Conservation (phyloP, 2,329 filamentous ascomycete species). For the Alternaria brassicae region DNA sequence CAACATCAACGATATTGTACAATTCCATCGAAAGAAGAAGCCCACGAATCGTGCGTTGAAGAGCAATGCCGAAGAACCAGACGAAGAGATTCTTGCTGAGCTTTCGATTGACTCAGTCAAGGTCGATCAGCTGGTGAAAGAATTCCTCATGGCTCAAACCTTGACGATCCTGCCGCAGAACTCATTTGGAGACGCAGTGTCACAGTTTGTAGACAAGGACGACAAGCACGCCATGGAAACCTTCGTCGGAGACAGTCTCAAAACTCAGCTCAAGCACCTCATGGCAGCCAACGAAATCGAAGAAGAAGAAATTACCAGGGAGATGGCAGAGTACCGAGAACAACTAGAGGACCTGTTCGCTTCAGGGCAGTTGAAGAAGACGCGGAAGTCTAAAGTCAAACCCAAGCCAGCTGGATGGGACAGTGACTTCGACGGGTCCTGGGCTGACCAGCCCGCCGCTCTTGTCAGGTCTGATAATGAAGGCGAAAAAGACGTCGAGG, state of each 20-base stretch:
- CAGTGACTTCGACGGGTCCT: conserved; percentile 84
- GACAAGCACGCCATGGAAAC: conserved; percentile 84
- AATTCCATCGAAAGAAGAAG: conserved; percentile 91
- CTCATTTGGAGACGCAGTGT: conserved; percentile 89
- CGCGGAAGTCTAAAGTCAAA: conserved; percentile 67
- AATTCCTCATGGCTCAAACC: conserved; percentile 85
- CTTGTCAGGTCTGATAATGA: conserved; percentile 62
- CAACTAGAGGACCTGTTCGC: conserved; percentile 75
- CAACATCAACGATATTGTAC: conserved; percentile 91
- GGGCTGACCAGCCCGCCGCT: conserved; percentile 80
- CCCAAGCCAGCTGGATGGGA: conserved; percentile 85
- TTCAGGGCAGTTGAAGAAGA: conserved; percentile 66
- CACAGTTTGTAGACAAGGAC: conserved; percentile 91
- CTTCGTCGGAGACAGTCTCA: conserved; percentile 56
- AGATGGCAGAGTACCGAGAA: conserved; percentile 75
- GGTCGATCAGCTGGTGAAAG: conserved; percentile 85
- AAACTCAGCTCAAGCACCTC: conserved; percentile 54
- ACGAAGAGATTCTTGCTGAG: conserved; percentile 67
- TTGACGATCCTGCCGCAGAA: conserved; percentile 93
- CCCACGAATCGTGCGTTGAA: conserved; percentile 55
- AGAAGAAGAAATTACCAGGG: conserved; percentile 72
- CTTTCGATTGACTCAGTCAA: conserved; percentile 78
- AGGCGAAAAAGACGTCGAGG: conserved; percentile 53
- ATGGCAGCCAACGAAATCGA: conserved; percentile 66
- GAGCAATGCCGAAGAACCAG: conserved; percentile 65